Evolutionary conservation across 208 protist species (phyloP).

Genomic region (Vickermania ingenoplastis): DNA sequence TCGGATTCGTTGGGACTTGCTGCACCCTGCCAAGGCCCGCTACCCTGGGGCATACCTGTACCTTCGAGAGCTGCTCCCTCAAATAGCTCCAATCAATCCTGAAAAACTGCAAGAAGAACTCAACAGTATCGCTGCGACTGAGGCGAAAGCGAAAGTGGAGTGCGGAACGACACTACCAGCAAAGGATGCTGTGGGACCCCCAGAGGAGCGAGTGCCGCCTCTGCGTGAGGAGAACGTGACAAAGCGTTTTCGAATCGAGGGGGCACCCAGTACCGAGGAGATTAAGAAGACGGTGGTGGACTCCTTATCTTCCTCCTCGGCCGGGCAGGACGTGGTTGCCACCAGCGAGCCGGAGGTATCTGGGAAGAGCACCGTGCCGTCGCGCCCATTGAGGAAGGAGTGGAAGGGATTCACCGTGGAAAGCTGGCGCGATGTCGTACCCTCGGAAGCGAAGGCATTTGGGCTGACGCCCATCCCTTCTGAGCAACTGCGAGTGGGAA

Average conservation of each 20-base stretch:
- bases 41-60: constrained; percentile 49
- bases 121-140: neutral
- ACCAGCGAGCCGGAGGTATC: neutral
- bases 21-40: constrained; percentile 36
- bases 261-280: neutral
- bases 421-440: constrained; percentile 35
- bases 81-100: constrained; percentile 12
- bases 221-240: neutral
- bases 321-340: no score
- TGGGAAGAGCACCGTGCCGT: neutral
- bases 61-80: constrained; percentile 27
- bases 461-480: constrained; percentile 26
- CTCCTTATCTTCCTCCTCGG: no score
- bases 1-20: constrained; percentile 58
- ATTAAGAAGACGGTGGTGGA: neutral
- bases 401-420: constrained; percentile 52
- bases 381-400: neutral
- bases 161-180: neutral
- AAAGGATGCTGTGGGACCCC: neutral
- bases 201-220: neutral
- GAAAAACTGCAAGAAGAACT: neutral
- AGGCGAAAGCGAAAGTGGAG: neutral
- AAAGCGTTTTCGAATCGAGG: no score
- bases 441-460: constrained; percentile 27
- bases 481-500: constrained; percentile 29